Conservation (phyloP, 306 rosid genomes). For the Malus domestica region DNA sequence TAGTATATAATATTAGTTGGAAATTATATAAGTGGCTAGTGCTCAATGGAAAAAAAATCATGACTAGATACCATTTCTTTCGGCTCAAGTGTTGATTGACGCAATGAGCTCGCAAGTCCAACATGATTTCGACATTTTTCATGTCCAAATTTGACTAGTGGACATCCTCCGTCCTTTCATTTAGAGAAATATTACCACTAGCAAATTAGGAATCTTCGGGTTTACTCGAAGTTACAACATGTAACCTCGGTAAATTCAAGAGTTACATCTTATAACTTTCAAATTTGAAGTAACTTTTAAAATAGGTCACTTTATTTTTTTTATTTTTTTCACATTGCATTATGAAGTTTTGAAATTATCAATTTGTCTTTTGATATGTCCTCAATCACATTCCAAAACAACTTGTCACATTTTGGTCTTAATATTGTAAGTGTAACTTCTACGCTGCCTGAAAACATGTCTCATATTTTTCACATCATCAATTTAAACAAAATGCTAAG, state of each 20-base stretch:
- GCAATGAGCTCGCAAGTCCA: constrained; percentile 24
- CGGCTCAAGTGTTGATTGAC: constrained; percentile 54
- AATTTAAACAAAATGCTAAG: too few relatives aligned
- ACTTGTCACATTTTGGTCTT: neutral
- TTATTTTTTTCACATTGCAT: too few relatives aligned
- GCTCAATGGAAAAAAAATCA: constrained; percentile 3
- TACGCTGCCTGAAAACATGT: neutral
- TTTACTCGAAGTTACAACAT: neutral
- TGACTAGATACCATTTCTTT: constrained; percentile 42
- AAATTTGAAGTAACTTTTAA: too few relatives aligned
- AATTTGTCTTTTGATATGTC: too few relatives aligned
- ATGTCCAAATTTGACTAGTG: constrained; percentile 14
- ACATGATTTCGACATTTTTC: constrained; percentile 33
- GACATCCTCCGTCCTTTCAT: neutral
- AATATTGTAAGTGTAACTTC: neutral
- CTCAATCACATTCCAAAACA: neutral
- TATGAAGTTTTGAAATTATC: too few relatives aligned
- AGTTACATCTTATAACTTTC: too few relatives aligned
- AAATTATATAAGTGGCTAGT: neutral
- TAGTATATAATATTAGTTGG: neutral
- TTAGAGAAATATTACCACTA: constrained; percentile 1
- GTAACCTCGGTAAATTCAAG: neutral
- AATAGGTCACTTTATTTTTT: too few relatives aligned
- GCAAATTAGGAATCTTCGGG: constrained; percentile 14
- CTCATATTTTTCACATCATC: neutral